A percentile compares a stretch with the other conserved stretches of the same genome.
These are phyloP conservation scores for Serendipita indica DNA, from an alignment of 768 basidiomycete genomes.

Conservation along the genomic window DNA sequence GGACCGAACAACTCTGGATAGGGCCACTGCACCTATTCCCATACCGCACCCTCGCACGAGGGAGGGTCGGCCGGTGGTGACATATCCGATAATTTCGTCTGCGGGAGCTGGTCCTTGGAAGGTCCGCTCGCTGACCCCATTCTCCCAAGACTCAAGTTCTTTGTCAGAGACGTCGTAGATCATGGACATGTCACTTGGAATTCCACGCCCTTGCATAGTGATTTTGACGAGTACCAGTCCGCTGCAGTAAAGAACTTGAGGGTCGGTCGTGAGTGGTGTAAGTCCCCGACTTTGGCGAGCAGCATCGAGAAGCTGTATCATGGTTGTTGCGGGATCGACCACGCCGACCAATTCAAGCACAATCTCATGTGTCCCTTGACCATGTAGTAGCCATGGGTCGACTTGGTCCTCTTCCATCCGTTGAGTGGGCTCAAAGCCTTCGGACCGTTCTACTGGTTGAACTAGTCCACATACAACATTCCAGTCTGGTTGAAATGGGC, in stretches of 20 bases:
- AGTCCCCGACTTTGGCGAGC: conserved; percentile 43
- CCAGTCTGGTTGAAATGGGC: conserved; percentile 74
- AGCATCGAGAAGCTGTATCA: conserved; percentile 43
- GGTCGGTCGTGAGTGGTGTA: conserved; percentile 25
- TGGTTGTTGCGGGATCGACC: conserved; percentile 28
- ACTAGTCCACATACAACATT: conserved; percentile 43
- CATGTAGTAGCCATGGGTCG: conserved; percentile 58
- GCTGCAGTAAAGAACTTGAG: conserved; percentile 35
- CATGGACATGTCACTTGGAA: conserved; percentile 56
- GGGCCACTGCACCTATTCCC: conserved; percentile 58
- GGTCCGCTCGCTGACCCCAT: too few species aligned
- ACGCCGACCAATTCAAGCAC: conserved; percentile 28
- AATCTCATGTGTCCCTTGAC: conserved; percentile 33
- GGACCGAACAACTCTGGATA: conserved; percentile 33
- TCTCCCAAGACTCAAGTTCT: too few species aligned
- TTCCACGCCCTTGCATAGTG: conserved; percentile 48
- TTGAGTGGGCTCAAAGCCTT: conserved; percentile 39
- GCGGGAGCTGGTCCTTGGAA: conserved; percentile 13
- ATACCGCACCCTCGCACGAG: conserved; percentile 62
- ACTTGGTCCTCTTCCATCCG: conserved; percentile 23
- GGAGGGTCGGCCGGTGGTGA: conserved; percentile 74
- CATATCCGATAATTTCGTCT: conserved; percentile 53
- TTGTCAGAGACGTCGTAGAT: conserved; percentile 50
- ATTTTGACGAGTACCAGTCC: conserved; percentile 58
- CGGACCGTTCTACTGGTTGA: neutral